Evolutionary conservation across 1,284 basidiomycete species (phyloP).

Genomic region (Ustilago vetiveriae): DNA sequence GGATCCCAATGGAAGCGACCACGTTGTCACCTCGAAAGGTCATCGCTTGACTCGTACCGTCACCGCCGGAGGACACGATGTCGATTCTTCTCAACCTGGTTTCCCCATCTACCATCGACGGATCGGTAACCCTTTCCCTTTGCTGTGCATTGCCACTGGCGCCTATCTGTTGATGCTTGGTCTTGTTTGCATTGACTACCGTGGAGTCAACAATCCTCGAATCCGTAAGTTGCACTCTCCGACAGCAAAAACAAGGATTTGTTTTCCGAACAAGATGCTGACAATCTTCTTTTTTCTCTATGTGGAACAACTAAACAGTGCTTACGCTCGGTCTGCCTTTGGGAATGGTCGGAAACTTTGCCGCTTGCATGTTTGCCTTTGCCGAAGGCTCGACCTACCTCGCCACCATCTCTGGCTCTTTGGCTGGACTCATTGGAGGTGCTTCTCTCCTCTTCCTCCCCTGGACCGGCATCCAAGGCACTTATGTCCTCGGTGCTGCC

Average conservation of each 20-base stretch:
- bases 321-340: slow-evolving; percentile 44
- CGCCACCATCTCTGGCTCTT: slow-evolving; percentile 40
- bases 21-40: slow-evolving; percentile 30
- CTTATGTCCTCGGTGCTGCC: slow-evolving; percentile 36
- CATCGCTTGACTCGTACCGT: slow-evolving; percentile 35
- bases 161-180: slow-evolving; percentile 46
- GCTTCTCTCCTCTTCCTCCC: slow-evolving; percentile 48
- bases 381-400: slow-evolving; percentile 50
- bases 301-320: slow-evolving; percentile 1
- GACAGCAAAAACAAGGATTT: no score
- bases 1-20: slow-evolving; percentile 47
- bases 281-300: no score
- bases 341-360: slow-evolving; percentile 52
- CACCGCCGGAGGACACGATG: slow-evolving; percentile 41
- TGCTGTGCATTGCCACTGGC: slow-evolving; percentile 45
- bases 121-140: slow-evolving; percentile 49
- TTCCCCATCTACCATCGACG: slow-evolving; percentile 54
- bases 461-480: slow-evolving; percentile 49
- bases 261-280: no score
- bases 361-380: slow-evolving; percentile 51
- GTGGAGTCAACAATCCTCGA: slow-evolving; percentile 27
- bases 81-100: slow-evolving; percentile 42
- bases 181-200: slow-evolving; percentile 21
- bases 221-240: slow-evolving; percentile 21
- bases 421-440: slow-evolving; percentile 43